Evolutionary conservation across 1,284 basidiomycete species (phyloP), one percentile per base, ranked within the genome.

Genomic region (Nidula niveotomentosa): DNA sequence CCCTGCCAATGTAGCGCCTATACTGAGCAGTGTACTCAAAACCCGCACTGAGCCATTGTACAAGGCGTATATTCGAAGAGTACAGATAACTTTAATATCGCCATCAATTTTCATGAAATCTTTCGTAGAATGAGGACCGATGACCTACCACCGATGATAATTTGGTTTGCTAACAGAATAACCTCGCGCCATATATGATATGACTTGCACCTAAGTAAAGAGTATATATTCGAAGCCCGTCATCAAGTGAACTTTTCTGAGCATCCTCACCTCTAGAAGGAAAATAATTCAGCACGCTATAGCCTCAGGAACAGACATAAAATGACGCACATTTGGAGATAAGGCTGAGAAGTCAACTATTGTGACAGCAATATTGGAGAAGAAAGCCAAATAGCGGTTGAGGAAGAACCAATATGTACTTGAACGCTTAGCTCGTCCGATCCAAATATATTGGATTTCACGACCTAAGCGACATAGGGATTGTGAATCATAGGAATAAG

Each of bases 381-480:
- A 63, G 53, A 77, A 70, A 3, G 73, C 67, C 23, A 73, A 56
- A 55, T 80, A 79, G 6, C 79, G 75, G 53, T 76, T 77, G 17
- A 75, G 35, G 47, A 78, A 70, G 60, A 80, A 80, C 59, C 71
- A 70, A 46, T 70, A 68, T 1, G 75, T 65, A 52, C 76, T 72
- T 9, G 58, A 56, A 1, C 65, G 67, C 51, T 72, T 72, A 3
- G 65, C 68, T 36, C 69, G 67, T 50, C 59, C 30, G 30, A 30
- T 62, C 78, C 78, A 80, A 5, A 80, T 57, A 52, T 69, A 70
- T 5, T 68, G 60, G 18, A 77, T 56, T 61, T 80, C 79, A 41
- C 30, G 30, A 30, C 5, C 30, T 30, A 30, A 6, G 30, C 30
- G 5, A 30, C 5, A 30, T 30, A 30, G 30, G 30, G 30, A 30